phyloP scores from a whole-genome alignment of 164 flowering plant genomes.

The Nymphaea thermarum region DNA sequence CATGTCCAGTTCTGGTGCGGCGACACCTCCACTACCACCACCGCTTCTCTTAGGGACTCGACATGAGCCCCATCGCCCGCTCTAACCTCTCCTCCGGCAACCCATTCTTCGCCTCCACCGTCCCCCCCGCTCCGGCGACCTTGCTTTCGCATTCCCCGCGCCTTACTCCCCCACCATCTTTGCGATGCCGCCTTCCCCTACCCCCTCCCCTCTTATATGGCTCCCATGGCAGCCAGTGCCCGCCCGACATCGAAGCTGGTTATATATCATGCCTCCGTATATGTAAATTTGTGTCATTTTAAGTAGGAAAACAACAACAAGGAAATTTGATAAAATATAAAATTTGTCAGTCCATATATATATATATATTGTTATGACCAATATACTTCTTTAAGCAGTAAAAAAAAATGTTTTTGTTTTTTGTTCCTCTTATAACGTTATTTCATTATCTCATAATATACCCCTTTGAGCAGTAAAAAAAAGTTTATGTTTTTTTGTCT shows the following conservation, averaged over 20 bases:
- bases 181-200: conserved; percentile 4
- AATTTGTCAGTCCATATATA: no score
- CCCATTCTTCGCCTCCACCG: conserved; percentile 55
- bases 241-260: conserved; percentile 9
- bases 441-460: no score
- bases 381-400: no score
- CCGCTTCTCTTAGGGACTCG: conserved; percentile 80
- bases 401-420: no score
- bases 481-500: no score
- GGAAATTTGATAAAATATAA: no score
- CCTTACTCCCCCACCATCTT: conserved; percentile 64
- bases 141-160: conserved; percentile 69
- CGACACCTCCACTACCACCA: conserved; percentile 63
- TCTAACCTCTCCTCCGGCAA: conserved; percentile 93
- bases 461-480: no score
- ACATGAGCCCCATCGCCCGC: conserved; percentile 57
- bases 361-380: no score
- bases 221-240: conserved; percentile 42
- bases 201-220: conserved; percentile 49
- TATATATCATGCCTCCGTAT: no score
- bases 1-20: conserved; percentile 79
- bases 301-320: no score
- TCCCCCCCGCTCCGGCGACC: conserved; percentile 57
- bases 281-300: no score
- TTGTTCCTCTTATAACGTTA: no score